Evolutionary conservation across 352 stramenopile genomes (phyloP).

Genomic region (Salisapilia sapeloensis): DNA sequence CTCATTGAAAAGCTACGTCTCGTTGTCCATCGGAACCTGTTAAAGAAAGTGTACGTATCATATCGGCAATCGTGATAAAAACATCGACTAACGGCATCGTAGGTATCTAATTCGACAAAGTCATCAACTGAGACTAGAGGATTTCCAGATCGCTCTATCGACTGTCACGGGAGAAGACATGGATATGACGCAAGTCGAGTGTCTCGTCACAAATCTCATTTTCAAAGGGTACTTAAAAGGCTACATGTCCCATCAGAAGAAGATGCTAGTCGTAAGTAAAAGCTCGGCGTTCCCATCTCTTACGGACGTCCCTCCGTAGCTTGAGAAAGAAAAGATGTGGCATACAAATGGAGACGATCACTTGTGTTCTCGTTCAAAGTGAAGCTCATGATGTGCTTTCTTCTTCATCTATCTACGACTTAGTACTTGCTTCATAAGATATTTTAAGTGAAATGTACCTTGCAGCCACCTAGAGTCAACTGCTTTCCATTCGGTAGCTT

Average conservation of each 20-base stretch:
- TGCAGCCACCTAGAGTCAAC: slow-evolving; percentile 45
- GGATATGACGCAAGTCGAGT: slow-evolving; percentile 94
- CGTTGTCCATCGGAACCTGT: slow-evolving; percentile 89
- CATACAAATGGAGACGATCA: too few species aligned
- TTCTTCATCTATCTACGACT: slow-evolving; percentile 9
- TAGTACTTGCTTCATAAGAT: too few species aligned
- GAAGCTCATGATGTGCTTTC: slow-evolving; percentile 4
- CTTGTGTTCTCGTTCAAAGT: slow-evolving; percentile 6
- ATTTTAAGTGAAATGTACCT: slow-evolving; percentile 32
- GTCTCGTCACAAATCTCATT: slow-evolving; percentile 93
- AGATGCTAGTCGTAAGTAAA: slow-evolving; percentile 92
- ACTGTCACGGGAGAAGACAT: slow-evolving; percentile 74
- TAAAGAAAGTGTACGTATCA: slow-evolving; percentile 89
- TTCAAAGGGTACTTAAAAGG: slow-evolving; percentile 92
- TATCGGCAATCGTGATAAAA: neutral
- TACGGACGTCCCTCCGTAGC: slow-evolving; percentile 52
- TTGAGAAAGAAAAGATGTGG: slow-evolving; percentile 1
- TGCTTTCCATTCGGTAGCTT: slow-evolving; percentile 40
- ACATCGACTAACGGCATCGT: too few species aligned
- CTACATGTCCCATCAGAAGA: slow-evolving; percentile 95
- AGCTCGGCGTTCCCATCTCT: slow-evolving; percentile 85
- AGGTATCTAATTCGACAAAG: slow-evolving; percentile 70
- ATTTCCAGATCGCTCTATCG: slow-evolving; percentile 80
- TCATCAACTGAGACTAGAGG: slow-evolving; percentile 81
- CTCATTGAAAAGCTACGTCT: slow-evolving; percentile 93